phyloP scores from a whole-genome alignment of 1,284 basidiomycete species.

The Malassezia sp. region DNA sequence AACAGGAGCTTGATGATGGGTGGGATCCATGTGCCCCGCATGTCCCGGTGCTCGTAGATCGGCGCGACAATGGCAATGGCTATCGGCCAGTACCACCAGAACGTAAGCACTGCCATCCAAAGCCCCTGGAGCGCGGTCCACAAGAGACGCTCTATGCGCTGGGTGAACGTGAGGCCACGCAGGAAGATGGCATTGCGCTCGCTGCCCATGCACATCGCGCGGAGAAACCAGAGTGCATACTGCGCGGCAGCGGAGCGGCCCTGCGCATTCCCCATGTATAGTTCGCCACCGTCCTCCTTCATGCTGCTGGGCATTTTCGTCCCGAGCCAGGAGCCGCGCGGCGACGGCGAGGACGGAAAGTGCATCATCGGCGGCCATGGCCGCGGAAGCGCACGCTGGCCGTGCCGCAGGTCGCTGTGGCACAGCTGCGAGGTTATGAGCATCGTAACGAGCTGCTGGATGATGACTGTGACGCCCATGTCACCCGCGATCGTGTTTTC shows the following conservation, averaged over 20 bases:
- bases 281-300: constrained; percentile 6
- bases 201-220: constrained; percentile 25
- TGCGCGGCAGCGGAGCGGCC: constrained; percentile 14
- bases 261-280: constrained; percentile 26
- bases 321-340: constrained; percentile 26
- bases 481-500: constrained; percentile 38
- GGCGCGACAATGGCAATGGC: constrained; percentile 41
- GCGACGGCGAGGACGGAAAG: constrained; percentile 24
- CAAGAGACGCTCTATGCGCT: constrained; percentile 28
- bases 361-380: constrained; percentile 42
- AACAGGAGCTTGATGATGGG: constrained; percentile 45
- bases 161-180: constrained; percentile 23
- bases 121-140: constrained; percentile 39
- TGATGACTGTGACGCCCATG: constrained; percentile 42
- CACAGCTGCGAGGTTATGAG: constrained; percentile 34
- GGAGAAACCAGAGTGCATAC: constrained; percentile 32
- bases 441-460: constrained; percentile 37
- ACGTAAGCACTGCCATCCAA: constrained; percentile 26
- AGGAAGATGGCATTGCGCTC: constrained; percentile 34
- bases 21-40: constrained; percentile 42
- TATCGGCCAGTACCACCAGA: constrained; percentile 44
- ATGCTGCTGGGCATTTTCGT: constrained; percentile 21
- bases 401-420: constrained; percentile 30
- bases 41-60: constrained; percentile 33
- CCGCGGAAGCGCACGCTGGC: constrained; percentile 21